Conservation (phyloP, 2,329 filamentous ascomycete species). For the Thielaviopsis populi region DNA sequence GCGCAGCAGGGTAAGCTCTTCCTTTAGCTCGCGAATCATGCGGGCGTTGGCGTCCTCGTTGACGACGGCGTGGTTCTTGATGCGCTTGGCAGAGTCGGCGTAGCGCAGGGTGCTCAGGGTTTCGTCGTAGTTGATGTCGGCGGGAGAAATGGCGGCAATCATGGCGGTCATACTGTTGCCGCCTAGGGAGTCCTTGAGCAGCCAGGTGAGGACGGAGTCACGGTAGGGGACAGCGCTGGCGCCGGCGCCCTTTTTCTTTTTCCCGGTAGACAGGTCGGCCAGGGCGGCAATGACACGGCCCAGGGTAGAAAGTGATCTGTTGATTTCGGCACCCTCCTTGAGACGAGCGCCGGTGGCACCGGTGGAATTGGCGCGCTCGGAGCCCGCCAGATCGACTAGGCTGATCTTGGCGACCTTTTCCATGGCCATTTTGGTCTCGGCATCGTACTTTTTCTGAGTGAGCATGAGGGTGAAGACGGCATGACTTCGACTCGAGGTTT, state of each 20-base stretch:
- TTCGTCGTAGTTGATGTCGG: slow-evolving; percentile 98
- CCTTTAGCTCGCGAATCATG: slow-evolving; percentile 96
- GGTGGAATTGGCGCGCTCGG: slow-evolving; percentile 91
- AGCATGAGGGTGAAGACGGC: slow-evolving; percentile 94
- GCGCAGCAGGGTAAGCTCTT: slow-evolving; percentile 73
- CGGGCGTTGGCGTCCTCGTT: slow-evolving; percentile 98
- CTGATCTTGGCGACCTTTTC: slow-evolving; percentile 98
- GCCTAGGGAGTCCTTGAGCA: slow-evolving; percentile 89
- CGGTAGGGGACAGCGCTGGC: slow-evolving; percentile 73
- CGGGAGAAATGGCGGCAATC: slow-evolving; percentile 97
- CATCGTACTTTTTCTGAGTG: slow-evolving; percentile 82
- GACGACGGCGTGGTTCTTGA: slow-evolving; percentile 99
- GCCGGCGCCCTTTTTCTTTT: slow-evolving; percentile 62
- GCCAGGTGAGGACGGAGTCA: slow-evolving; percentile 92
- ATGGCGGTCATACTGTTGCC: slow-evolving; percentile 99
- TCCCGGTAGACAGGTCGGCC: slow-evolving; percentile 74
- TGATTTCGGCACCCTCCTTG: slow-evolving; percentile 98
- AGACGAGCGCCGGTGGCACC: slow-evolving; percentile 87
- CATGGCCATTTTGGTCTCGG: slow-evolving; percentile 88
- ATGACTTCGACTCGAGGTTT: slow-evolving; percentile 94
- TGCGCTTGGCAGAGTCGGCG: slow-evolving; percentile 92
- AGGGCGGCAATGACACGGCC: slow-evolving; percentile 94
- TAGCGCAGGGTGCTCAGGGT: slow-evolving; percentile 91
- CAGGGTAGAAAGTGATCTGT: slow-evolving; percentile 85
- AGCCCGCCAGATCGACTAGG: slow-evolving; percentile 93